phyloP scores from a whole-genome alignment of 257 asterid species.

The Catharanthus roseus region DNA sequence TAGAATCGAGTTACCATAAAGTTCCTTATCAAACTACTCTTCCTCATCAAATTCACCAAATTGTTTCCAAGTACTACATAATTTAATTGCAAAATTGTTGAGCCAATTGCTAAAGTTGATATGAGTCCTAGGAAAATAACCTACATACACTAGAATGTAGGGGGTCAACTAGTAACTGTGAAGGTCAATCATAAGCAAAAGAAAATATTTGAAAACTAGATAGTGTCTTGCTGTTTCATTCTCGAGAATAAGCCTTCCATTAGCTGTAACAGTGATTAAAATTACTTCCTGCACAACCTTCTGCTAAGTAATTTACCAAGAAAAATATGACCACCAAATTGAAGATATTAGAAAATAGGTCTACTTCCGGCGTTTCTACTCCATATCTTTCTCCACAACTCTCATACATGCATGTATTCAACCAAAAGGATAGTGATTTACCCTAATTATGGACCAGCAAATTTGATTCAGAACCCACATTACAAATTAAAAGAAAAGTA shows the following conservation, averaged over 20 bases:
- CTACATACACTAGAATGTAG: neutral
- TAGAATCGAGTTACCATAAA: neutral
- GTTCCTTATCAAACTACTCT: neutral
- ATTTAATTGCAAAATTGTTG: neutral
- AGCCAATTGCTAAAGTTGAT: neutral
- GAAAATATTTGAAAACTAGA: neutral
- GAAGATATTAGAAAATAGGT: neutral
- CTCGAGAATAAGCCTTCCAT: neutral
- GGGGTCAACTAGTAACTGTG: neutral
- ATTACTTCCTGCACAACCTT: neutral
- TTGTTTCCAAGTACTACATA: neutral
- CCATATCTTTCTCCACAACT: neutral
- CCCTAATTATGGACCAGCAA: neutral
- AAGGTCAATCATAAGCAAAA: neutral
- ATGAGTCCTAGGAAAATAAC: neutral
- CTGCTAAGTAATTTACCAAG: neutral
- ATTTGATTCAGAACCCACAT: neutral
- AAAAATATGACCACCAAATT: neutral
- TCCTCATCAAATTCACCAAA: neutral
- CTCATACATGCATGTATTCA: neutral
- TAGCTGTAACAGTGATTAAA: neutral
- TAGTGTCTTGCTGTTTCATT: neutral
- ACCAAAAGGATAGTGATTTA: neutral
- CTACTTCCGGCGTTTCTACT: neutral
- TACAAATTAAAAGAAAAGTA: constrained; percentile 2